Evolutionary conservation across 495 filamentous ascomycete species (phyloP).

Genomic region (Podospora comata): DNA sequence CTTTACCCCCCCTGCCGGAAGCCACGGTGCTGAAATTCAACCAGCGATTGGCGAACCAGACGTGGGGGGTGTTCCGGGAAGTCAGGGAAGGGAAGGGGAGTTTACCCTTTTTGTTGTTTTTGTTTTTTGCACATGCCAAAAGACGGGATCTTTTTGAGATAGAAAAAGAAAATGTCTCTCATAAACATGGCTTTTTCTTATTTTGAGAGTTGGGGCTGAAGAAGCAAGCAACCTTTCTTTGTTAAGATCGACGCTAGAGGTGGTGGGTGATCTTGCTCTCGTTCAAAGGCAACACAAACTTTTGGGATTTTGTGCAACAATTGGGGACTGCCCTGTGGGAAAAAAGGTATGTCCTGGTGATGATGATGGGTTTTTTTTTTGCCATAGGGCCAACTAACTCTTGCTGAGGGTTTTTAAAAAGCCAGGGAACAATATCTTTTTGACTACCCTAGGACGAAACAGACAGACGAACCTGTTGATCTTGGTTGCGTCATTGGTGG

Average conservation of each 20-base stretch:
- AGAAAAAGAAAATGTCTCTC: not conserved
- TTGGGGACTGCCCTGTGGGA: not conserved
- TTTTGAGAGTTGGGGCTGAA: not conserved
- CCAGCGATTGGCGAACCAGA: not conserved
- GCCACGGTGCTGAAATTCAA: not conserved
- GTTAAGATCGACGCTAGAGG: not conserved
- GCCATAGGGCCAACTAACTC: no score
- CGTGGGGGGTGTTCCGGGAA: not conserved
- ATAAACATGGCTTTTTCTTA: not conserved
- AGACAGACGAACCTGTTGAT: not conserved
- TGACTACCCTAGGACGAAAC: no score
- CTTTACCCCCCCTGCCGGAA: not conserved
- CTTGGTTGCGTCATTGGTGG: conserved; percentile 34
- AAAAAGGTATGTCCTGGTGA: no score
- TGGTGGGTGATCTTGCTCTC: not conserved
- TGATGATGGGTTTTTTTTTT: no score
- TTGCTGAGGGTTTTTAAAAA: no score
- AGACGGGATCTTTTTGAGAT: not conserved
- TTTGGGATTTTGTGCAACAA: not conserved
- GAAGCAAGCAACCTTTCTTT: not conserved
- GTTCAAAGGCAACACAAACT: not conserved
- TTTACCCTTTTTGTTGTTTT: not conserved
- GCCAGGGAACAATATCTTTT: no score
- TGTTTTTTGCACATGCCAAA: not conserved
- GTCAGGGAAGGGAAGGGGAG: not conserved